Evolutionary conservation across 2,329 filamentous ascomycete species (phyloP).

Genomic region (Truncatella angustata): DNA sequence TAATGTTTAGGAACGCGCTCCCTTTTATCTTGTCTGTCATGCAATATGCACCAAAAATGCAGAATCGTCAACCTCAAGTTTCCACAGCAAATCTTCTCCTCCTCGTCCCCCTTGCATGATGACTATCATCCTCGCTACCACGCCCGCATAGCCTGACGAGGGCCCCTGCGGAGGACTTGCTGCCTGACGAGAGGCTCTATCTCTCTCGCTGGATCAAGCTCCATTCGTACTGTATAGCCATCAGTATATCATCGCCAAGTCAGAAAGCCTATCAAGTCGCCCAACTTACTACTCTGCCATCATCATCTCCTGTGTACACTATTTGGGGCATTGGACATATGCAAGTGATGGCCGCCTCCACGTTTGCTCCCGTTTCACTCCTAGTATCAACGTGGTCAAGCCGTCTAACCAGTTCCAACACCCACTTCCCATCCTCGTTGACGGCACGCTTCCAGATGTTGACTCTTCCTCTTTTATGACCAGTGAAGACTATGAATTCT

Average conservation of each 20-base stretch:
- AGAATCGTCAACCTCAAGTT: not conserved
- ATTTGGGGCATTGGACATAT: slow-evolving; percentile 79
- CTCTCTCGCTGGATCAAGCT: slow-evolving; percentile 57
- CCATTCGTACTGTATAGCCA: slow-evolving; percentile 66
- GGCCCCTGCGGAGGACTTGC: not conserved
- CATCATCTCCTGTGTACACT: slow-evolving; percentile 93
- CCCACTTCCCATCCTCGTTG: slow-evolving; percentile 62
- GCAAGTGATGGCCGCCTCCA: slow-evolving; percentile 75
- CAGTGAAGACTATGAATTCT: slow-evolving; percentile 82
- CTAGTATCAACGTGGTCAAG: slow-evolving; percentile 76
- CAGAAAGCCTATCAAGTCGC: no score
- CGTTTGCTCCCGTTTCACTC: slow-evolving; percentile 57
- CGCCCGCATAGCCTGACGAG: not conserved
- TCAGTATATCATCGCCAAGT: no score
- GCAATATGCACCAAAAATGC: not conserved
- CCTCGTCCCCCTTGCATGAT: not conserved
- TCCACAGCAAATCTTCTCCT: not conserved
- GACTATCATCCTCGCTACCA: not conserved
- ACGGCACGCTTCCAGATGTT: slow-evolving; percentile 69
- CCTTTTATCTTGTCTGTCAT: not conserved
- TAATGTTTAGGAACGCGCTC: not conserved
- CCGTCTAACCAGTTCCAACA: slow-evolving; percentile 73
- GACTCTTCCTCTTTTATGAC: slow-evolving; percentile 78
- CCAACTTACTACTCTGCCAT: slow-evolving; percentile 84
- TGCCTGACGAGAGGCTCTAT: slow-evolving; percentile 39